A percentile compares a stretch with the other conserved stretches of the same genome.
These are phyloP conservation scores for Nosema bombycis DNA, from an alignment of 371 early-diverging fungal species.

Conservation along the genomic window DNA sequence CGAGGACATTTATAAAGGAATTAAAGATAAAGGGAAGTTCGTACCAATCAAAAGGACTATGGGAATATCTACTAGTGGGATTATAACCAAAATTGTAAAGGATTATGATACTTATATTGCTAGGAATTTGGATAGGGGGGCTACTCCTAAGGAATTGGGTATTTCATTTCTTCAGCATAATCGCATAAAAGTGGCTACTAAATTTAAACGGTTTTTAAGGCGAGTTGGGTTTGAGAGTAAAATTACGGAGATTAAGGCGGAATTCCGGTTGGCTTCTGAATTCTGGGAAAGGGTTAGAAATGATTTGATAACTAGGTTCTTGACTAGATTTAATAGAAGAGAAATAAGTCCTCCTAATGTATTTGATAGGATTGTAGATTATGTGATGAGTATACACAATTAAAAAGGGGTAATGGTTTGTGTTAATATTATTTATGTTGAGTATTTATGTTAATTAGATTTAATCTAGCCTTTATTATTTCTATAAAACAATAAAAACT, in stretches of 20 bases:
- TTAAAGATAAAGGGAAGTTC: conserved; percentile 69
- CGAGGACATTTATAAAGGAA: conserved; percentile 81
- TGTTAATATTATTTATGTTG: too few relatives aligned
- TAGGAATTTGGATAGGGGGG: conserved; percentile 81
- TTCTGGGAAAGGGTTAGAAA: conserved; percentile 51
- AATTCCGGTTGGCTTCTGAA: conserved; percentile 30
- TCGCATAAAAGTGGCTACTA: conserved; percentile 39
- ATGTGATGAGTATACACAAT: too few relatives aligned
- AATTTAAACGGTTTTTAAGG: conserved; percentile 42
- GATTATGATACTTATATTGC: conserved; percentile 84
- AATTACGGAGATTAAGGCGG: conserved; percentile 42
- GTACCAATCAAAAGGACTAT: conserved; percentile 79
- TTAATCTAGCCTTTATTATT: too few relatives aligned
- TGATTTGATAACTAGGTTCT: conserved; percentile 32
- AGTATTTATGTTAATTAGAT: too few relatives aligned
- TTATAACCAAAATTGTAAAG: conserved; percentile 84
- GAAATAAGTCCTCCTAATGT: too few relatives aligned
- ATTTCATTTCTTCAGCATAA: conserved; percentile 66
- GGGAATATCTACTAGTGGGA: conserved; percentile 81
- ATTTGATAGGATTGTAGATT: too few relatives aligned
- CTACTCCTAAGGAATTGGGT: conserved; percentile 78
- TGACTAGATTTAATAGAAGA: conserved; percentile 16
- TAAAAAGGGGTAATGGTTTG: too few relatives aligned
- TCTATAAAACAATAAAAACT: too few relatives aligned
- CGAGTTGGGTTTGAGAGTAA: conserved; percentile 31